A percentile compares a stretch with the other conserved stretches of the same genome.
phyloP scores from a whole-genome alignment of 495 filamentous ascomycete species.

The Penicillium coprophilum region DNA sequence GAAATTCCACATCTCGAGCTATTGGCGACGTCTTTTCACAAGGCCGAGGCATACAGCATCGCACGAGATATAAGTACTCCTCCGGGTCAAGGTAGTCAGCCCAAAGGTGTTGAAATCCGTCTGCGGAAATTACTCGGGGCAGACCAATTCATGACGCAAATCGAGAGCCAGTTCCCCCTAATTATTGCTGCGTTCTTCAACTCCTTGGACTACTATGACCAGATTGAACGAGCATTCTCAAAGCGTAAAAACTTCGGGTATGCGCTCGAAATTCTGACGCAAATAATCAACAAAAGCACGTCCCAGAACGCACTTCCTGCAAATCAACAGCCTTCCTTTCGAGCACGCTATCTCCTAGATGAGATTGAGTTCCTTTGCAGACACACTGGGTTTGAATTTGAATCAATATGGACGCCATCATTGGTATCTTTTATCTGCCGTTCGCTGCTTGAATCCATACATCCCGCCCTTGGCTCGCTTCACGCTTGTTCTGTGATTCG shows the following conservation, averaged over 20 bases:
- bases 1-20: constrained; percentile 55
- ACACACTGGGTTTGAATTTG: constrained; percentile 61
- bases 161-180: constrained; percentile 68
- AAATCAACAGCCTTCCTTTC: constrained; percentile 85
- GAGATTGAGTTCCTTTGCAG: constrained; percentile 75
- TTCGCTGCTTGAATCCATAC: constrained; percentile 73
- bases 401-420: constrained; percentile 72
- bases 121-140: constrained; percentile 68
- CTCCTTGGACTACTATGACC: constrained; percentile 69
- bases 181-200: constrained; percentile 73
- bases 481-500: constrained; percentile 83
- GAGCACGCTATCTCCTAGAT: constrained; percentile 67
- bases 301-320: constrained; percentile 61
- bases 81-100: constrained; percentile 47
- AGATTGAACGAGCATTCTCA: constrained; percentile 69
- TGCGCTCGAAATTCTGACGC: constrained; percentile 60
- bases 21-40: constrained; percentile 68
- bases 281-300: constrained; percentile 64
- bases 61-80: constrained; percentile 70
- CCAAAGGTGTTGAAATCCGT: constrained; percentile 64
- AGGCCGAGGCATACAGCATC: constrained; percentile 79
- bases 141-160: constrained; percentile 57
- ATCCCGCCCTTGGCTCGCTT: constrained; percentile 83
- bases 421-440: constrained; percentile 74
- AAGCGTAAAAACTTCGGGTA: constrained; percentile 58